Percentiles rank a stretch among this genome's conserved stretches.
Evolutionary conservation across 1,284 basidiomycete genomes (phyloP).

Genomic region (Retiboletus flavoniger): DNA sequence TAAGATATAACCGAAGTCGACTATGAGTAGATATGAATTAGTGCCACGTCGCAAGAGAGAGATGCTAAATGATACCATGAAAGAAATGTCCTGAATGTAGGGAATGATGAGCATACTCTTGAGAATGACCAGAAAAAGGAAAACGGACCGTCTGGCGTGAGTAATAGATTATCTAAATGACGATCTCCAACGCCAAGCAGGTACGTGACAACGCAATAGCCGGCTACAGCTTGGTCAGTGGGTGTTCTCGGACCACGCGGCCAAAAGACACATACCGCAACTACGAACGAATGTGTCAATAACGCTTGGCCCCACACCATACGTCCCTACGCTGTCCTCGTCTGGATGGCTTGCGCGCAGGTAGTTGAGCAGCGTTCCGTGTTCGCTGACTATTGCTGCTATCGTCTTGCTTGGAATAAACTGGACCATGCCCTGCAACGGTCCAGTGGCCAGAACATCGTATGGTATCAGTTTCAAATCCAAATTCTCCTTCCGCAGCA

Average conservation of each 20-base stretch:
- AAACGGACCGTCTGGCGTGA: slow-evolving; percentile 84
- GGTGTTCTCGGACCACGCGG: not conserved
- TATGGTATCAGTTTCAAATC: slow-evolving; percentile 94
- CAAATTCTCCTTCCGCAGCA: slow-evolving; percentile 92
- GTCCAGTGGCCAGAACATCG: slow-evolving; percentile 90
- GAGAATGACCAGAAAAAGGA: slow-evolving; percentile 10
- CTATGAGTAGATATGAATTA: slow-evolving; percentile 41
- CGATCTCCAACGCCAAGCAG: slow-evolving; percentile 96
- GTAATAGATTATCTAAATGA: slow-evolving; percentile 93
- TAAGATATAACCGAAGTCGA: slow-evolving; percentile 98
- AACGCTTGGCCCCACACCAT: slow-evolving; percentile 87
- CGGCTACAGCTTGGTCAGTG: slow-evolving; percentile 56
- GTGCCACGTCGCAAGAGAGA: not conserved
- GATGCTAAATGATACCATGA: slow-evolving; percentile 55
- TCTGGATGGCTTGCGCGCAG: slow-evolving; percentile 84
- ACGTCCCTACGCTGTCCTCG: slow-evolving; percentile 89
- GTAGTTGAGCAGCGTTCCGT: slow-evolving; percentile 90
- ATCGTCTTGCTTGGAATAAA: slow-evolving; percentile 96
- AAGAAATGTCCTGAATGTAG: slow-evolving; percentile 69
- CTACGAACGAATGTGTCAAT: slow-evolving; percentile 97
- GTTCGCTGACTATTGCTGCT: slow-evolving; percentile 89
- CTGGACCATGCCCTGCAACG: slow-evolving; percentile 93
- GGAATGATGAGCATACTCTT: slow-evolving; percentile 3
- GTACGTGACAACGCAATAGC: slow-evolving; percentile 98
- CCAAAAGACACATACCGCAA: slow-evolving; percentile 70